phyloP scores from a whole-genome alignment of 345 rosid genomes.

The Kandelia obovata region DNA sequence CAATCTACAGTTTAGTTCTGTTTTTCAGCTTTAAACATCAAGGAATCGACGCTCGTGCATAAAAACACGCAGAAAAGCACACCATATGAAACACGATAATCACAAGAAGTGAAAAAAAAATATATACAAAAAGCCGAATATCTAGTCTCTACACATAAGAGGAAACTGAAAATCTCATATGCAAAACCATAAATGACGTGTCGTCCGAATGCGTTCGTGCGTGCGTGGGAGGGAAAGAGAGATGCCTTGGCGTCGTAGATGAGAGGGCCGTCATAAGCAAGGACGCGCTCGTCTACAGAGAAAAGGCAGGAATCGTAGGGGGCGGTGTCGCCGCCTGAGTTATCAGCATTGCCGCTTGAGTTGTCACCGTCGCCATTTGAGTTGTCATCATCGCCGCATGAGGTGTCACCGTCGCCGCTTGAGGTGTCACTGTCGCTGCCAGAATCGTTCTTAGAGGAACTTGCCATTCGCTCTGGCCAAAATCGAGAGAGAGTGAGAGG shows the following conservation, averaged over 20 bases:
- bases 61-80: too few relatives aligned
- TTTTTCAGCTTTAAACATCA: too few relatives aligned
- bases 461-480: slow-evolving; percentile 48
- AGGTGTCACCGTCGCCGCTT: slow-evolving; percentile 69
- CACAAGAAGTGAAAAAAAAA: too few relatives aligned
- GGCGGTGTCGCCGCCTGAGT: slow-evolving; percentile 31
- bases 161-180: too few relatives aligned
- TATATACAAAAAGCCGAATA: too few relatives aligned
- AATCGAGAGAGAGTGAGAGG: neutral
- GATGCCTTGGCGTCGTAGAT: slow-evolving; percentile 94
- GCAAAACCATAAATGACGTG: too few relatives aligned
- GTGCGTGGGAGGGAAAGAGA: neutral
- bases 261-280: slow-evolving; percentile 93
- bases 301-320: slow-evolving; percentile 53
- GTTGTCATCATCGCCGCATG: slow-evolving; percentile 60
- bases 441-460: slow-evolving; percentile 70
- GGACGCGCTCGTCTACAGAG: slow-evolving; percentile 86
- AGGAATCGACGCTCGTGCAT: too few relatives aligned
- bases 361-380: slow-evolving; percentile 68
- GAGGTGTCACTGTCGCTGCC: slow-evolving; percentile 70
- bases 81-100: too few relatives aligned
- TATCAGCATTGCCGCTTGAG: slow-evolving; percentile 63
- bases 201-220: too few relatives aligned
- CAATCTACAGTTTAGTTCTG: too few relatives aligned
- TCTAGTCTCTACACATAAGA: too few relatives aligned